phyloP scores from a whole-genome alignment of 2,329 filamentous ascomycete species.

The Penicillium sp. region DNA sequence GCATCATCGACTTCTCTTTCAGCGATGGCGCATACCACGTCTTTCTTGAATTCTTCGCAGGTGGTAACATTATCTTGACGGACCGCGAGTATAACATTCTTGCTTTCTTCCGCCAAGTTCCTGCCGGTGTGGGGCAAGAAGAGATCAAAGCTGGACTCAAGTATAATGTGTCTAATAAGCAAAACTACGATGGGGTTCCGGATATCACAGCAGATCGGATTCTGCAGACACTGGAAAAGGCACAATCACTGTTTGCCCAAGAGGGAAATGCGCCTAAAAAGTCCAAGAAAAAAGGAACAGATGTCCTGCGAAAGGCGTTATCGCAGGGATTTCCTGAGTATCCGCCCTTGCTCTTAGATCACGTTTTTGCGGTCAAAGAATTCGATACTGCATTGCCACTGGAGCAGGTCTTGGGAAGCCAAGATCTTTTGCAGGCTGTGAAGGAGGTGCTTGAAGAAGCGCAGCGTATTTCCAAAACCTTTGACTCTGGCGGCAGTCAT shows the following conservation, averaged over 20 bases:
- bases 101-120: conserved; percentile 74
- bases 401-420: conserved; percentile 67
- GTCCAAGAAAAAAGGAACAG: conserved; percentile 70
- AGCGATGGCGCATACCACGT: conserved; percentile 85
- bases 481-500: conserved; percentile 64
- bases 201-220: conserved; percentile 72
- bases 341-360: conserved; percentile 83
- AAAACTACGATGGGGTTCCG: conserved; percentile 77
- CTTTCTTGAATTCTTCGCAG: conserved; percentile 94
- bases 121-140: conserved; percentile 80
- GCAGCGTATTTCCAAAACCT: conserved; percentile 64
- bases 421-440: conserved; percentile 63
- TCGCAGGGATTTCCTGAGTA: conserved; percentile 84
- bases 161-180: conserved; percentile 77
- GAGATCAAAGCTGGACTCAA: conserved; percentile 72
- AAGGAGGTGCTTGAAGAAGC: conserved; percentile 69
- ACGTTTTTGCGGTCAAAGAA: conserved; percentile 68
- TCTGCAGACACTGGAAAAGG: conserved; percentile 65
- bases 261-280: conserved; percentile 56
- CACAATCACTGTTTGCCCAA: conserved; percentile 46
- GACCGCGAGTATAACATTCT: conserved; percentile 81
- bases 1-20: conserved; percentile 88
- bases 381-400: conserved; percentile 70
- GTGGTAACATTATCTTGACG: conserved; percentile 91
- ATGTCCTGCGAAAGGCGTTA: conserved; percentile 75